Conservation (phyloP, 441 rosid species). For the Breynia disticha region DNA sequence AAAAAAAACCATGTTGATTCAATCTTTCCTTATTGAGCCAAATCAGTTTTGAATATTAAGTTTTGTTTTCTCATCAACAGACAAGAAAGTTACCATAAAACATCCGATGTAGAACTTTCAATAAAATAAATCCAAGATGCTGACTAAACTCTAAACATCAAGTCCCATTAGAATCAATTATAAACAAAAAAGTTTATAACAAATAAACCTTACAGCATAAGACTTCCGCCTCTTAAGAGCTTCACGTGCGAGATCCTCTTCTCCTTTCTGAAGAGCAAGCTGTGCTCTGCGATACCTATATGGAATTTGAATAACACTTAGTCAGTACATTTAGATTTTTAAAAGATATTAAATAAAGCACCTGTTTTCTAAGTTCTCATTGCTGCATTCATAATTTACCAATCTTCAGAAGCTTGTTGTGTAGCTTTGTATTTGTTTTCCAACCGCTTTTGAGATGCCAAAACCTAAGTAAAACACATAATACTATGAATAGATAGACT, state of each 20-base stretch:
- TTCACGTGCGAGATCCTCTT: slow-evolving; percentile 98
- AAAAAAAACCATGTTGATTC: too few relatives aligned
- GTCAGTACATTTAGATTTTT: background rate
- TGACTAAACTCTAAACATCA: background rate
- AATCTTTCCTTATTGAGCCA: too few relatives aligned
- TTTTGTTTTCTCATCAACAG: too few relatives aligned
- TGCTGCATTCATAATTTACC: slow-evolving; percentile 35
- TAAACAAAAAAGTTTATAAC: background rate
- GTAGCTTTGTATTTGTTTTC: slow-evolving; percentile 88
- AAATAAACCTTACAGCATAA: slow-evolving; percentile 44
- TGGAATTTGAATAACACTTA: too few relatives aligned
- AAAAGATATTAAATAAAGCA: too few relatives aligned
- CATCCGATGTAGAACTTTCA: too few relatives aligned
- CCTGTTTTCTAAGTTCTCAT: background rate
- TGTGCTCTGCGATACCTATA: slow-evolving; percentile 95
- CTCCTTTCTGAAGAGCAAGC: slow-evolving; percentile 91
- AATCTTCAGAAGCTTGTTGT: slow-evolving; percentile 80
- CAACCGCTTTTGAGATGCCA: slow-evolving; percentile 93
- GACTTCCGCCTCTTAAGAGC: slow-evolving; percentile 94
- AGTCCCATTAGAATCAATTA: slow-evolving; percentile 2
- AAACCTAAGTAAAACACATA: slow-evolving; percentile 39
- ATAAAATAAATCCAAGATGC: background rate
- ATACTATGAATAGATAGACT: background rate
- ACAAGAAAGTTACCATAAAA: too few relatives aligned
- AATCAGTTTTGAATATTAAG: too few relatives aligned